Base-by-base conservation (phyloP, 345 rosid species). In the Boechera divaricarpa region DNA sequence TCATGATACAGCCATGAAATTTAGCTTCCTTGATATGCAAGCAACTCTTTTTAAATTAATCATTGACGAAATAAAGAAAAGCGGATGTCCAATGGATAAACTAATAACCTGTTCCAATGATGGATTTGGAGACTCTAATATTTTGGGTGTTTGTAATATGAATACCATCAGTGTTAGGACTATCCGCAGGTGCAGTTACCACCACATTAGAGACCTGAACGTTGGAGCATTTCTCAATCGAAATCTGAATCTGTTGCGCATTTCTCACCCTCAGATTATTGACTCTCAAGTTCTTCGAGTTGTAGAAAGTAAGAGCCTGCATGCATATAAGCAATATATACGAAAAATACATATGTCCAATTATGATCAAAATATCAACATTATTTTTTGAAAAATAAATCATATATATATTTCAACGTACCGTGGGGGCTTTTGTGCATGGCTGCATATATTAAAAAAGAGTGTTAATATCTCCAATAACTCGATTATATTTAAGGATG, bases 141-240 rank as follows among this genome's bases (percentile, higher is more conserved):
- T 91, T 87, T 63, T 85, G 84, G 44, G 92, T 89, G 18, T 69
- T 35, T 0, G 94, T 82, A 70, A 91, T 76, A 71, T 94, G 97
- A 74, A 94, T 94, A 36, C 98, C 98, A 52, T 91, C 97, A 0
- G 97, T 94, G 82, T 94, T 94, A 5, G 98, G 98, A 73, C 96
- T 90, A 36, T 80, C 55, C 26, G 49, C 76, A 0, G 97, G 95
- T 0, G 95, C 85, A 8, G 83, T 85, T 4, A 94, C 81, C 9
- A 1, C 48, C 38, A 94, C 86, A 66, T 81, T 54, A 4, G 91
- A 83, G 76, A 83, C 91, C 18, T 28, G 31, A 61, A 94, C 91
- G 31, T 82, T 62, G 28, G 6, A 73, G 81, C 93, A 83, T 38
- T 70, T 73, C 28, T 91, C 77, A 16, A 94, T 89, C 2, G 90